Conservation (phyloP, 257 asterid genomes). For the Cordia subcordata region DNA sequence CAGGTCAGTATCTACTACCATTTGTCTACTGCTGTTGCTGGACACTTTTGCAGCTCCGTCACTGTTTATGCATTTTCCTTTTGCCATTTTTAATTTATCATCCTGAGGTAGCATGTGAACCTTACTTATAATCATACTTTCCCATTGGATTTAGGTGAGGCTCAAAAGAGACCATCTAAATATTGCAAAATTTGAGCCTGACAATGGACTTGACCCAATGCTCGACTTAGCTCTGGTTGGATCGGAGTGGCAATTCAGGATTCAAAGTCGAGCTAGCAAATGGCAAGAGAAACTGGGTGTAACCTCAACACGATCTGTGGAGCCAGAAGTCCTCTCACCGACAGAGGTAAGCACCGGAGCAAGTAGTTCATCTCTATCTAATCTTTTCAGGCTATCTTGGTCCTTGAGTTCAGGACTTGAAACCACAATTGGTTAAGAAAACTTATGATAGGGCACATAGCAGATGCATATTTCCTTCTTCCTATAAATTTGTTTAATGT, state of each 20-base stretch:
- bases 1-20: conserved; percentile 46
- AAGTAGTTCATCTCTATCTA: neutral
- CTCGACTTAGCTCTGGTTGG: conserved; percentile 93
- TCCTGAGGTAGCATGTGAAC: conserved; percentile 6
- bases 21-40: conserved; percentile 9
- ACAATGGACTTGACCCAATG: conserved; percentile 89
- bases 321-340: conserved; percentile 88
- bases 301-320: conserved; percentile 93
- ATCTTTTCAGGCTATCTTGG: neutral
- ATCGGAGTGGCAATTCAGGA: conserved; percentile 98
- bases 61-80: conserved; percentile 8
- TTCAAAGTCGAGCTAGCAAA: conserved; percentile 95
- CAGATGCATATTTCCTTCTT: neutral
- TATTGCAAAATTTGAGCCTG: conserved; percentile 96
- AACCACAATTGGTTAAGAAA: neutral
- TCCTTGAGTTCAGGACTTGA: neutral
- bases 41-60: conserved; percentile 7
- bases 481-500: neutral
- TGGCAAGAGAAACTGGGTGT: conserved; percentile 98
- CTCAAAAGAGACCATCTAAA: conserved; percentile 93
- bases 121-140: conserved; percentile 9
- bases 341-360: conserved; percentile 57
- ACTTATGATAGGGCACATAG: neutral
- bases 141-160: conserved; percentile 60
- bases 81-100: conserved; percentile 15